Conservation (phyloP, 2,329 filamentous ascomycete genomes). For the Talaromyces sp. region DNA sequence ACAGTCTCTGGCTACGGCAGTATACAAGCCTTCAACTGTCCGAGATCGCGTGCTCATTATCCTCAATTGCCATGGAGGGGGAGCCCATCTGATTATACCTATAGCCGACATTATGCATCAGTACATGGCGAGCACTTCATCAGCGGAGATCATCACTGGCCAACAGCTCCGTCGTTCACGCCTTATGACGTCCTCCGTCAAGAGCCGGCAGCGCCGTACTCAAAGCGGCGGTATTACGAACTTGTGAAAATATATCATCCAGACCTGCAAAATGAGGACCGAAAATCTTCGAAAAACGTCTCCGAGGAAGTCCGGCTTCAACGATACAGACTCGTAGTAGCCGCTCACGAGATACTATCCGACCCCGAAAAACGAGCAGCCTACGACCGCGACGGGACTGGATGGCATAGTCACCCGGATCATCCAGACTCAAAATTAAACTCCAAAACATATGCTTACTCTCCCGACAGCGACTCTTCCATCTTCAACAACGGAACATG, state of each 20-base stretch:
- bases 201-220: slow-evolving; percentile 62
- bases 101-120: slow-evolving; percentile 30
- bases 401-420: slow-evolving; percentile 60
- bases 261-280: slow-evolving; percentile 55
- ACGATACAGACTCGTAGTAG: slow-evolving; percentile 81
- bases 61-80: slow-evolving; percentile 19
- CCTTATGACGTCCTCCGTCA: slow-evolving; percentile 84
- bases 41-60: slow-evolving; percentile 32
- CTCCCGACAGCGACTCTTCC: slow-evolving; percentile 35
- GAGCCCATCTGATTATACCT: neutral
- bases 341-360: slow-evolving; percentile 82
- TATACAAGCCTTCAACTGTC: slow-evolving; percentile 31
- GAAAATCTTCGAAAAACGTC: slow-evolving; percentile 42
- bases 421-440: slow-evolving; percentile 13
- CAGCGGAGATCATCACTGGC: slow-evolving; percentile 33
- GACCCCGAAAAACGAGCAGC: slow-evolving; percentile 70
- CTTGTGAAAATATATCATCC: slow-evolving; percentile 96
- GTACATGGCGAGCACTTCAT: slow-evolving; percentile 24
- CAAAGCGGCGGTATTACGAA: slow-evolving; percentile 78
- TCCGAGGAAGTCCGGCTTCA: slow-evolving; percentile 66
- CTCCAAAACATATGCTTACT: slow-evolving; percentile 17
- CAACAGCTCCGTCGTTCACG: slow-evolving; percentile 49
- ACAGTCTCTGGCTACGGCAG: slow-evolving; percentile 32
- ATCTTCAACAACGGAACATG: slow-evolving; percentile 79
- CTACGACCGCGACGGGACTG: slow-evolving; percentile 76